A percentile compares a stretch with the other conserved stretches of the same genome.
These are phyloP conservation scores for Colletotrichum chlorophyti DNA, from an alignment of 2,329 filamentous ascomycete species.

Conservation along the genomic window DNA sequence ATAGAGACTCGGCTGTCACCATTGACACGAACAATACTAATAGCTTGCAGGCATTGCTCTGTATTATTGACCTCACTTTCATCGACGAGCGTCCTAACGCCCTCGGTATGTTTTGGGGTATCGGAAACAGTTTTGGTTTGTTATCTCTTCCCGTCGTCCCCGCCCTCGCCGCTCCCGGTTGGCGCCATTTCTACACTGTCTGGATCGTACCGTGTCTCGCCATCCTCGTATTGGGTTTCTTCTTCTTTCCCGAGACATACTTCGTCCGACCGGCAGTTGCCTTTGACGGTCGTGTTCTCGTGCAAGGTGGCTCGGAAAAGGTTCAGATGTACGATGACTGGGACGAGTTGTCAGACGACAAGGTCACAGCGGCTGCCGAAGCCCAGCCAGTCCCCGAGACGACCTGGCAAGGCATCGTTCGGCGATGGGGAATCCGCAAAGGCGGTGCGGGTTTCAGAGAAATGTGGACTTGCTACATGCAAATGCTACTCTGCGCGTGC, in stretches of 20 bases:
- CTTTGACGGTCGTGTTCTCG: conserved; percentile 46
- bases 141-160: conserved; percentile 37
- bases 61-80: conserved; percentile 46
- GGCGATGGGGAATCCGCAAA: conserved; percentile 16
- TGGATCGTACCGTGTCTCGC: conserved; percentile 36
- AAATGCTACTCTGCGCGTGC: conserved; percentile 33
- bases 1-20: not conserved
- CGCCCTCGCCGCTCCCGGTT: conserved; percentile 33
- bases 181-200: conserved; percentile 41
- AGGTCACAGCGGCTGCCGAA: conserved; percentile 4
- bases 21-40: not conserved
- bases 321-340: conserved; percentile 43
- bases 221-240: conserved; percentile 36
- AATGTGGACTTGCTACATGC: conserved; percentile 30
- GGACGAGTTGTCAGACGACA: conserved; percentile 30
- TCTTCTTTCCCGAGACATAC: conserved; percentile 45
- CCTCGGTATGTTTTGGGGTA: conserved; percentile 42
- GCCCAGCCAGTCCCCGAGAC: conserved; percentile 6
- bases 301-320: conserved; percentile 45
- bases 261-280: conserved; percentile 48
- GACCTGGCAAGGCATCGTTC: conserved; percentile 7
- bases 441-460: conserved; percentile 22
- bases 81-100: conserved; percentile 43
- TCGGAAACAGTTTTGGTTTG: conserved; percentile 36
- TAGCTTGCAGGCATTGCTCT: conserved; percentile 39